Evolutionary conservation across 441 rosid species (phyloP).

Genomic region (Pelargonium cotyledonis): DNA sequence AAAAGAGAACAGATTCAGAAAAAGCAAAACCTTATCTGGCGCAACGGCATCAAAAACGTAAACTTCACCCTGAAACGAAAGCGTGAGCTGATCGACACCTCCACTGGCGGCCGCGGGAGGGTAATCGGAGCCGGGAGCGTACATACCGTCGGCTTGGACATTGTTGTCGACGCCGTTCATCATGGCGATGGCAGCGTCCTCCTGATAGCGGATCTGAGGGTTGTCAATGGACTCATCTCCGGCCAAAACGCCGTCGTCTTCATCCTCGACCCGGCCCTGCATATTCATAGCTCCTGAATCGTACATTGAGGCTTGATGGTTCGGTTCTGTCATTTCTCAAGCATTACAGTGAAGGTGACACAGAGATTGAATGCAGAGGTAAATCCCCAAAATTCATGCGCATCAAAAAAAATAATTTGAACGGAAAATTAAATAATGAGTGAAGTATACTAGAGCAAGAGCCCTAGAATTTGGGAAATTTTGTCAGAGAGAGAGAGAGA

Average conservation of each 20-base stretch:
- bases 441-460: background rate
- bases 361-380: too few relatives aligned
- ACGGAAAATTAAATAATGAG: background rate
- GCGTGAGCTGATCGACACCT: slow-evolving; percentile 26
- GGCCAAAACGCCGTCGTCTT: slow-evolving; percentile 20
- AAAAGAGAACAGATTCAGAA: background rate
- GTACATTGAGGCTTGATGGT: slow-evolving; percentile 20
- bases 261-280: slow-evolving; percentile 25
- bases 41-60: slow-evolving; percentile 30
- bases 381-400: background rate
- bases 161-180: slow-evolving; percentile 25
- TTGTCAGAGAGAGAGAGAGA: background rate
- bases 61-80: slow-evolving; percentile 35
- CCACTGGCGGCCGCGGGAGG: slow-evolving; percentile 20
- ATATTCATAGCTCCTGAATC: slow-evolving; percentile 23
- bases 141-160: slow-evolving; percentile 22
- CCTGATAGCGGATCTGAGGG: slow-evolving; percentile 28
- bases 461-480: slow-evolving; percentile 10
- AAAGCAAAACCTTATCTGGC: slow-evolving; percentile 26
- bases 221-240: slow-evolving; percentile 34
- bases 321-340: slow-evolving; percentile 26
- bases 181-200: slow-evolving; percentile 14
- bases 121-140: slow-evolving; percentile 22
- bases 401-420: background rate
- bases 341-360: slow-evolving; percentile 1